Evolutionary conservation across 2,329 filamentous ascomycete genomes (phyloP).

Genomic region (Penicillium brasilianum): DNA sequence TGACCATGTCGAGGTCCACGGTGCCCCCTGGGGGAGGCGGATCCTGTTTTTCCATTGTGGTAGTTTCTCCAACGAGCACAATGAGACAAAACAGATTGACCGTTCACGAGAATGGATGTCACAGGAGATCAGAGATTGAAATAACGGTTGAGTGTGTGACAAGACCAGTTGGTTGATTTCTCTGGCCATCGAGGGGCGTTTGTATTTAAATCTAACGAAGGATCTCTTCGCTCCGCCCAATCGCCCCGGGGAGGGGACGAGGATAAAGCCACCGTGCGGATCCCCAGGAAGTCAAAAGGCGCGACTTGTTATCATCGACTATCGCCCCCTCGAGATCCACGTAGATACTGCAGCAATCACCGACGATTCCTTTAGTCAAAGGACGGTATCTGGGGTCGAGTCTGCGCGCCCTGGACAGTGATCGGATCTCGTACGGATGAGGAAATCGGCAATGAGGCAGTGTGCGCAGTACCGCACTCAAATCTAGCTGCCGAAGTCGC

Average conservation of each 20-base stretch:
- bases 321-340: background rate
- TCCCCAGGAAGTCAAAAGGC: background rate
- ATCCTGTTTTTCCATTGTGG: slow-evolving; percentile 29
- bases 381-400: slow-evolving; percentile 3
- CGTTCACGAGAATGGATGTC: background rate
- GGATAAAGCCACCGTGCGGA: background rate
- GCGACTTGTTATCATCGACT: background rate
- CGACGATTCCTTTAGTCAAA: background rate
- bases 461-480: background rate
- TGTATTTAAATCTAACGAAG: background rate
- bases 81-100: background rate
- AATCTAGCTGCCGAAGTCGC: slow-evolving; percentile 8
- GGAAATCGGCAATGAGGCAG: slow-evolving; percentile 18
- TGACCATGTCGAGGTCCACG: slow-evolving; percentile 27
- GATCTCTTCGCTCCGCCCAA: background rate
- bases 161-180: background rate
- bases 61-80: background rate
- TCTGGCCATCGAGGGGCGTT: background rate
- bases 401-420: slow-evolving; percentile 8
- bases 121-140: background rate
- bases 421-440: slow-evolving; percentile 7
- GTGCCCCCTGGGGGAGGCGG: slow-evolving; percentile 4
- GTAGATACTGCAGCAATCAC: background rate
- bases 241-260: background rate
- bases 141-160: background rate